Conservation (phyloP, 352 stramenopile genomes). For the Globisporangium viniferum region DNA sequence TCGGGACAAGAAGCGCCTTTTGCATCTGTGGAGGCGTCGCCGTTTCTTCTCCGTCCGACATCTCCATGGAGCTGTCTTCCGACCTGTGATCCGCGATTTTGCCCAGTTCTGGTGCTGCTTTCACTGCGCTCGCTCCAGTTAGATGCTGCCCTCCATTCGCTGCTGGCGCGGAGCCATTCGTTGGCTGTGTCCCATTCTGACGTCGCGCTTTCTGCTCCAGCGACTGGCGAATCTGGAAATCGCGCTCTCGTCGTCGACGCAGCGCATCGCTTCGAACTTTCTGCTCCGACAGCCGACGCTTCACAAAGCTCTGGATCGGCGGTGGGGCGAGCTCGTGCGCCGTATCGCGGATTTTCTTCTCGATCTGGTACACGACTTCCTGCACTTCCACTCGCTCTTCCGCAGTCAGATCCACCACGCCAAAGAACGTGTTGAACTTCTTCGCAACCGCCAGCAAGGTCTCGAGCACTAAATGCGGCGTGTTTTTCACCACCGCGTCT, state of each 20-base stretch:
- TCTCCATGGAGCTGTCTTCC: slow-evolving; percentile 65
- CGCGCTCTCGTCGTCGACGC: slow-evolving; percentile 67
- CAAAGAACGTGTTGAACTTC: slow-evolving; percentile 80
- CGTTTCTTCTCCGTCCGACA: slow-evolving; percentile 52
- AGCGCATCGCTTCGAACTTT: slow-evolving; percentile 70
- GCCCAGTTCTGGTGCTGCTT: slow-evolving; percentile 15
- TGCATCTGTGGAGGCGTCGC: slow-evolving; percentile 4
- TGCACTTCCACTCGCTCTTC: slow-evolving; percentile 64
- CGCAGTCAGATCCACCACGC: slow-evolving; percentile 35
- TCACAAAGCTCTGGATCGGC: slow-evolving; percentile 84
- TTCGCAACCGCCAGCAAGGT: slow-evolving; percentile 63
- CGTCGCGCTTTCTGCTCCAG: slow-evolving; percentile 40
- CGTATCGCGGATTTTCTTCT: slow-evolving; percentile 45
- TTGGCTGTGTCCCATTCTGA: slow-evolving; percentile 12
- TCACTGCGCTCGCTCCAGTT: slow-evolving; percentile 11
- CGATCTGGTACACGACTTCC: slow-evolving; percentile 61
- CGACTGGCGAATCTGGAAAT: slow-evolving; percentile 63
- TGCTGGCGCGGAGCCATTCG: slow-evolving; percentile 10
- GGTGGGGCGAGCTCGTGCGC: slow-evolving; percentile 51
- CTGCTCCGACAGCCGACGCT: slow-evolving; percentile 71
- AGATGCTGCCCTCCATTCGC: slow-evolving; percentile 18
- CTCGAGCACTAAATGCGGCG: slow-evolving; percentile 32
- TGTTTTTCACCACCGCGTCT: slow-evolving; percentile 41
- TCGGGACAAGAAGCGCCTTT: slow-evolving; percentile 4
- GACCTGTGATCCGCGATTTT: slow-evolving; percentile 10